Conservation (phyloP, 2,329 filamentous ascomycete genomes). For the Neocucurbitaria cava region DNA sequence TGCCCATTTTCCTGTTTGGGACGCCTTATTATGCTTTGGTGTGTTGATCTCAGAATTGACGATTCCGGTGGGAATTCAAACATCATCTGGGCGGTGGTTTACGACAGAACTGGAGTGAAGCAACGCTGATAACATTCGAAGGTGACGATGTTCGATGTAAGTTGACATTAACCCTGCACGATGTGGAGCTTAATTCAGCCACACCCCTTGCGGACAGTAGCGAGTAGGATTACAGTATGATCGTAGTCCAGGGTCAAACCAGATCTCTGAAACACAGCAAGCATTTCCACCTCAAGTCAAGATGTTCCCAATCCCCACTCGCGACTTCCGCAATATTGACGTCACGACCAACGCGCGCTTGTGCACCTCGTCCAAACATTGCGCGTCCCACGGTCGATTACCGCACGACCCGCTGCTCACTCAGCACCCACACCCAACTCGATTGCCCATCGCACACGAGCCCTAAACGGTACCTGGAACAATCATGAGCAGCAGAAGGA, state of each 20-base stretch:
- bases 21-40: background rate
- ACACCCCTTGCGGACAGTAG: background rate
- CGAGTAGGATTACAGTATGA: background rate
- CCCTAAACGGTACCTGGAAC: background rate
- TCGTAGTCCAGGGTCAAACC: background rate
- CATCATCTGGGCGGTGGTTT: too few species aligned
- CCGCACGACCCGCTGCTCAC: conserved; percentile 1
- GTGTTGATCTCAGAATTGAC: background rate
- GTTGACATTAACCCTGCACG: background rate
- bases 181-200: background rate
- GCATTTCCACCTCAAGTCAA: background rate
- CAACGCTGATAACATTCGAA: background rate
- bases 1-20: background rate
- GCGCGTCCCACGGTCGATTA: background rate
- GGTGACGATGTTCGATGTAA: background rate
- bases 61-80: too few species aligned
- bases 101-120: too few species aligned
- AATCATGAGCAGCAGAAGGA: conserved; percentile 3
- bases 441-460: conserved; percentile 1
- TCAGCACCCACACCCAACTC: conserved; percentile 6
- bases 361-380: background rate
- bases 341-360: background rate
- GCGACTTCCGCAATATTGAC: background rate
- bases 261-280: background rate
- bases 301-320: background rate